These are phyloP conservation scores for Mycena alexandri DNA, from an alignment of 768 basidiomycete genomes.

Conservation along the genomic window DNA sequence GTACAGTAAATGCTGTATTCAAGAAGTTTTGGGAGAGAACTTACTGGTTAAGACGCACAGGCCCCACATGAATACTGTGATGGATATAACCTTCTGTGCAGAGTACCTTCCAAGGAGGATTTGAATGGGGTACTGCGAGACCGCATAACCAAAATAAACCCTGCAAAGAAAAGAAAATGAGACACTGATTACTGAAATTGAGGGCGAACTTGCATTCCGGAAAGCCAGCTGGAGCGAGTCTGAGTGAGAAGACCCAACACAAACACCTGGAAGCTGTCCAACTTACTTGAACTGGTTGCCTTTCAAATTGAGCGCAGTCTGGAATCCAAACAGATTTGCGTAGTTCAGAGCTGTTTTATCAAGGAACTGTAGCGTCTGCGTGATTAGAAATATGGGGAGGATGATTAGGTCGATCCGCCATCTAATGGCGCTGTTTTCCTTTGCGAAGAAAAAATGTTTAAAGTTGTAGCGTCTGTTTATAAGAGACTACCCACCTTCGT, in stretches of 20 bases:
- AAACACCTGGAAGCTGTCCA: too few species aligned
- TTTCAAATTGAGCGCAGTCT: constrained; percentile 29
- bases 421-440: constrained; percentile 34
- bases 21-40: neutral
- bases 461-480: too few species aligned
- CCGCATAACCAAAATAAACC: constrained; percentile 37
- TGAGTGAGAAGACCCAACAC: neutral
- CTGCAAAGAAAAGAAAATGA: constrained; percentile 2
- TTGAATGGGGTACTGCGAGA: constrained; percentile 37
- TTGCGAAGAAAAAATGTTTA: neutral
- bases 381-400: constrained; percentile 33
- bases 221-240: constrained; percentile 28
- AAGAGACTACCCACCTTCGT: too few species aligned
- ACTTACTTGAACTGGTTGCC: constrained; percentile 38
- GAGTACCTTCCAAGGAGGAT: constrained; percentile 37
- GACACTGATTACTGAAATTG: too few species aligned
- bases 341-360: constrained; percentile 39
- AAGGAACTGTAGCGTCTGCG: constrained; percentile 37
- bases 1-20: neutral
- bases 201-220: constrained; percentile 10
- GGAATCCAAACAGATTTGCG: constrained; percentile 38
- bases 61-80: constrained; percentile 39
- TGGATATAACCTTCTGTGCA: constrained; percentile 35
- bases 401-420: constrained; percentile 37
- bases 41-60: constrained; percentile 37